Base-by-base conservation (phyloP, 345 rosid genomes). In the Sisymbrium irio region DNA sequence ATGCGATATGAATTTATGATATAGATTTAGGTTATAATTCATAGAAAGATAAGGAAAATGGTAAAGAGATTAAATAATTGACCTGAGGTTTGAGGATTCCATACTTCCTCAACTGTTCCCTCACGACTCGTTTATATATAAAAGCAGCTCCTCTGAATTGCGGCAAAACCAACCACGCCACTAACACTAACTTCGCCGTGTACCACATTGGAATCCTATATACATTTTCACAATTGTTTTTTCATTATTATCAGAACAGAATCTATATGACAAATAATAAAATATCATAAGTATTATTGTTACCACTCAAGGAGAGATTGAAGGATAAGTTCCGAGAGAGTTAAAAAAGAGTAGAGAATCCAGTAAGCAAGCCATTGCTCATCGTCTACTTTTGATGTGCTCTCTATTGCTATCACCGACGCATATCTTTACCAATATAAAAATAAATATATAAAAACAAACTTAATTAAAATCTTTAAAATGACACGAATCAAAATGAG, bases 351-450 rank as follows among this genome's bases (percentile, higher is more conserved):
- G 68, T 92, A 92, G 3, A 90, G 6, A 72, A 92, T 90, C 98
- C 98, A 92, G 73, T 92, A 92, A 63, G 96, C 95, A 64, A 92
- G 96, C 98, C 98, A 92, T 78, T 92, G 98, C 62, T 92, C 83
- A 41, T 92, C 92, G 27, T 89, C 96, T 41, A 51, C 82, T 77
- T 78, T 85, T 4, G 87, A 62, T n/a, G 88, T 63, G 49, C 85
- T 89, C 78, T 90, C 98, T 77, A 92, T 87, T 40, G 95, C 93
- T 36, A 85, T 46, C 49, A 92, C 88, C 4, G 96, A 90, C 7
- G 95, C 96, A 62, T 88, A 89, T 73, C 97, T 91, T 22, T 13
- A 15, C 45, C 33, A 59, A 15, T 15, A 37, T 50, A 11, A 41
- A 11, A 20, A 0, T 2, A 0, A 22, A n/a, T n/a, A n/a, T n/a